A percentile compares a stretch with the other conserved stretches of the same genome.
These are phyloP conservation scores for Telopea speciosissima DNA, from an alignment of 177 flowering plant species.

Conservation along the genomic window DNA sequence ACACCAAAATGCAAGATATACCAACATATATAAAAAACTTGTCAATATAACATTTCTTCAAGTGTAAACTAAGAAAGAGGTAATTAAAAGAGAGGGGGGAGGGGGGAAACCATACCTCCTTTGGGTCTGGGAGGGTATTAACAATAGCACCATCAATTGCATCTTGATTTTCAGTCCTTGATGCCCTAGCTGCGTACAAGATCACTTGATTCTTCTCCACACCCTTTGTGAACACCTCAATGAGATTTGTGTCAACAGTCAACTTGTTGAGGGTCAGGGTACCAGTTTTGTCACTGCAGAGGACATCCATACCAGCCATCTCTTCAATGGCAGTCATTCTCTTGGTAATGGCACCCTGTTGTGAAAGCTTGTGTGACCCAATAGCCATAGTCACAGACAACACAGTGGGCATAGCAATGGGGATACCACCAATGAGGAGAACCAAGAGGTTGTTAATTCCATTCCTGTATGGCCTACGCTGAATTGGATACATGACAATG, in stretches of 20 bases:
- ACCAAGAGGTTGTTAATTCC: slow-evolving; percentile 94
- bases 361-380: slow-evolving; percentile 91
- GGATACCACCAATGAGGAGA: slow-evolving; percentile 95
- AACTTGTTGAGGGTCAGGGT: slow-evolving; percentile 88
- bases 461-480: slow-evolving; percentile 71
- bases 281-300: slow-evolving; percentile 97
- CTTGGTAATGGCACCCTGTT: slow-evolving; percentile 97
- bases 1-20: slow-evolving; percentile 4
- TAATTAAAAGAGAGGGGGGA: no score
- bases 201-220: slow-evolving; percentile 70
- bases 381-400: slow-evolving; percentile 98
- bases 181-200: slow-evolving; percentile 84
- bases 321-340: slow-evolving; percentile 99
- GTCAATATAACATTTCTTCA: no score
- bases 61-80: no score
- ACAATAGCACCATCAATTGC: slow-evolving; percentile 97
- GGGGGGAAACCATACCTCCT: slow-evolving; percentile 51
- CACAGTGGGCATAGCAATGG: slow-evolving; percentile 99
- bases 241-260: slow-evolving; percentile 62
- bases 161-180: slow-evolving; percentile 94
- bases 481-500: slow-evolving; percentile 90
- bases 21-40: neutral
- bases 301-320: slow-evolving; percentile 99
- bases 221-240: slow-evolving; percentile 83
- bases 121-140: slow-evolving; percentile 93